Conservation (phyloP, 23 red algal genomes). For the Chondrus crispus region DNA sequence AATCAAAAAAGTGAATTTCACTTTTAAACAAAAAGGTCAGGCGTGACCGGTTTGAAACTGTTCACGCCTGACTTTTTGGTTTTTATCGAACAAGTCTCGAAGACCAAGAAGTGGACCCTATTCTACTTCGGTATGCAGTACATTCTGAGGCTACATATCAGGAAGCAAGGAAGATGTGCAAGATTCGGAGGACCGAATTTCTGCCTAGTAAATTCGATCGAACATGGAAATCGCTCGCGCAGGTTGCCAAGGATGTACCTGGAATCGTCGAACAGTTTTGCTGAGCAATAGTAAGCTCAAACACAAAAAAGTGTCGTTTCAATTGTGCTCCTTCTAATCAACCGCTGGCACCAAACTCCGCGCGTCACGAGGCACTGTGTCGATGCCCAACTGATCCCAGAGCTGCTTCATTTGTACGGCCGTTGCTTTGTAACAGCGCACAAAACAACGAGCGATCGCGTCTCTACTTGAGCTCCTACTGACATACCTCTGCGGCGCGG, state of each 20-base stretch:
- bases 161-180: not conserved
- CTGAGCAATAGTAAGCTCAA: not conserved
- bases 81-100: not conserved
- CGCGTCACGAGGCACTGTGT: too few species aligned
- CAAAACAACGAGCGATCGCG: too few species aligned
- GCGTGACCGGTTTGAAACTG: too few species aligned
- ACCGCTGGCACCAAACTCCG: too few species aligned
- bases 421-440: too few species aligned
- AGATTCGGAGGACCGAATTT: not conserved
- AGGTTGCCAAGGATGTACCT: not conserved
- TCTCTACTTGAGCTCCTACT: too few species aligned
- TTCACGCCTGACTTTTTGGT: not conserved
- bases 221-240: not conserved
- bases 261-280: not conserved
- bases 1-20: not conserved
- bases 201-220: not conserved
- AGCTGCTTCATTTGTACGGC: too few species aligned
- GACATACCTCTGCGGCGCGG: too few species aligned
- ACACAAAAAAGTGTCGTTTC: too few species aligned
- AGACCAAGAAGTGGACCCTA: not conserved
- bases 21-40: too few species aligned
- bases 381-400: too few species aligned
- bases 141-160: constrained; percentile 2
- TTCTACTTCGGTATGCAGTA: not conserved
- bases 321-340: too few species aligned